Percentiles rank a stretch among this genome's conserved stretches.
phyloP scores from a whole-genome alignment of 345 rosid genomes.

The Gossypium thurberi region DNA sequence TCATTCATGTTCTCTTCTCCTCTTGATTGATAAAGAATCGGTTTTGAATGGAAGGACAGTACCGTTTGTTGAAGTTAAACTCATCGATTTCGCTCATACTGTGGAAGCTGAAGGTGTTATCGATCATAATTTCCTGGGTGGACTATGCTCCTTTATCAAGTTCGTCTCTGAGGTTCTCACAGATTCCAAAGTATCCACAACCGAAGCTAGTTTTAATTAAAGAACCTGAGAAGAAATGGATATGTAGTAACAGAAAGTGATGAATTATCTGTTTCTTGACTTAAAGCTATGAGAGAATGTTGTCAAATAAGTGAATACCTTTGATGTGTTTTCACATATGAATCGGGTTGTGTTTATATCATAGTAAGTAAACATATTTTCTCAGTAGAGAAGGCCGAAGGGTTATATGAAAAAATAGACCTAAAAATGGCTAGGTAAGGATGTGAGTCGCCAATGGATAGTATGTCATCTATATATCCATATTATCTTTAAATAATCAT shows the following conservation, averaged over 20 bases:
- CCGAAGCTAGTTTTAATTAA: conserved; percentile 7
- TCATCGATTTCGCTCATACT: conserved; percentile 92
- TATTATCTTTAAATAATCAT: too few relatives aligned
- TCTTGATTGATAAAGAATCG: conserved; percentile 55
- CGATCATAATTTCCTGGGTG: conserved; percentile 94
- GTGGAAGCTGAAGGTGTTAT: conserved; percentile 67
- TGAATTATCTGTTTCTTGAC: not conserved
- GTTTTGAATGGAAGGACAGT: conserved; percentile 24
- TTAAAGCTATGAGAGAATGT: too few relatives aligned
- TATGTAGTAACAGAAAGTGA: not conserved
- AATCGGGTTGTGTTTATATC: not conserved
- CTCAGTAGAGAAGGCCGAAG: too few relatives aligned
- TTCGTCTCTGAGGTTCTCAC: conserved; percentile 58
- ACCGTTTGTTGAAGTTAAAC: conserved; percentile 48
- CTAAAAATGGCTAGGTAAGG: too few relatives aligned
- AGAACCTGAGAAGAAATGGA: conserved; percentile 21
- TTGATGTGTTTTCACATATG: not conserved
- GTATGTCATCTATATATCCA: too few relatives aligned
- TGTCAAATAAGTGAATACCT: too few relatives aligned
- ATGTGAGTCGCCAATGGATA: too few relatives aligned
- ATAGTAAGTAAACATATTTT: too few relatives aligned
- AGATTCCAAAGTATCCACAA: conserved; percentile 31
- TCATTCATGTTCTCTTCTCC: conserved; percentile 71
- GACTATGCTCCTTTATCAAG: conserved; percentile 80
- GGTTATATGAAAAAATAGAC: too few relatives aligned